Evolutionary conservation across 768 basidiomycete species (phyloP).

Genomic region (Asterophora parasitica): DNA sequence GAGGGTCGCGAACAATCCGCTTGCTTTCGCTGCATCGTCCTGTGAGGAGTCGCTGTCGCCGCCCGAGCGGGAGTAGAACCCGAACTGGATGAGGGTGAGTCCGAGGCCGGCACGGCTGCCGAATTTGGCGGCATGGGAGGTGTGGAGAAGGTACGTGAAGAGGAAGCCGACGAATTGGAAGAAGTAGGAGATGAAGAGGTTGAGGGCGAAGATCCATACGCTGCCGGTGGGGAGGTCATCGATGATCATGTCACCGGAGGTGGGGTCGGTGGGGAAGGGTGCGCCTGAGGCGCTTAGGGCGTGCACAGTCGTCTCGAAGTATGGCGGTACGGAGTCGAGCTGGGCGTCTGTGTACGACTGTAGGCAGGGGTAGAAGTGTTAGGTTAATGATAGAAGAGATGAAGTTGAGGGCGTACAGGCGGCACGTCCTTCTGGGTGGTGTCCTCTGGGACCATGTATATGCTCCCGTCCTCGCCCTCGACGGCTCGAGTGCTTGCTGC

Average conservation of each 20-base stretch:
- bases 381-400: not conserved
- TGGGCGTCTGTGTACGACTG: slow-evolving; percentile 87
- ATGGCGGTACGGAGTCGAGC: slow-evolving; percentile 86
- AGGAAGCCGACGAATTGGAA: slow-evolving; percentile 96
- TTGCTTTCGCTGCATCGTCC: not conserved
- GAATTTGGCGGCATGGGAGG: slow-evolving; percentile 88
- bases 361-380: too few species aligned
- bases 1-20: not conserved
- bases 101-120: slow-evolving; percentile 96
- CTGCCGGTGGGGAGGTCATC: slow-evolving; percentile 89
- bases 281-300: slow-evolving; percentile 48
- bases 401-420: slow-evolving; percentile 54
- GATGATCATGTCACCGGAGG: slow-evolving; percentile 62
- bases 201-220: slow-evolving; percentile 65
- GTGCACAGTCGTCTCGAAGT: slow-evolving; percentile 96
- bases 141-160: slow-evolving; percentile 89
- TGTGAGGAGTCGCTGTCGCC: not conserved
- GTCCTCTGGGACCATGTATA: slow-evolving; percentile 73
- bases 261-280: slow-evolving; percentile 24
- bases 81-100: slow-evolving; percentile 90
- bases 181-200: slow-evolving; percentile 84
- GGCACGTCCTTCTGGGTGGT: slow-evolving; percentile 69
- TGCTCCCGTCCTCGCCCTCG: slow-evolving; percentile 48
- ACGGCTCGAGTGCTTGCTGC: slow-evolving; percentile 31
- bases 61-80: slow-evolving; percentile 58